phyloP scores from a whole-genome alignment of 148 eudicot genomes.

The Rhododendron henanense region DNA sequence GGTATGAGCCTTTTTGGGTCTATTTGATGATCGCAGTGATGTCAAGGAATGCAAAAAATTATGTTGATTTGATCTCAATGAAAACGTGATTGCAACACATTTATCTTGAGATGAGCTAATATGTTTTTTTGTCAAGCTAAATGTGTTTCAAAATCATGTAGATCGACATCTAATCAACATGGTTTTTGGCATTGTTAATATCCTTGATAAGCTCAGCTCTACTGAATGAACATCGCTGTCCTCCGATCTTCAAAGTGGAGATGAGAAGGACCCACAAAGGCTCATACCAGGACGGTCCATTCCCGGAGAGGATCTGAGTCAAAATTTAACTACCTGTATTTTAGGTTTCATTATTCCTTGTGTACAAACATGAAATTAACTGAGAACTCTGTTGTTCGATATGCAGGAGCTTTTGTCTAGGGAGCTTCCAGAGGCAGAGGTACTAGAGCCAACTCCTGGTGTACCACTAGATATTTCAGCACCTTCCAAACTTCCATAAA shows the following conservation, averaged over 20 bases:
- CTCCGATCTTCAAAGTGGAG: not conserved
- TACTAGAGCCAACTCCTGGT: conserved; percentile 77
- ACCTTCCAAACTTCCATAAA: conserved; percentile 3
- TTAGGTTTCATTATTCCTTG: not conserved
- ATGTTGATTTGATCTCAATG: not conserved
- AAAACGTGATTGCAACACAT: not conserved
- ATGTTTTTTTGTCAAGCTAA: not conserved
- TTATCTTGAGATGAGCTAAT: not conserved
- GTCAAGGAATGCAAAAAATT: not conserved
- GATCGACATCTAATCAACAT: not conserved
- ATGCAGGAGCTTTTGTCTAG: conserved; percentile 75
- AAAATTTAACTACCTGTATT: not conserved
- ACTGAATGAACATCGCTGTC: not conserved
- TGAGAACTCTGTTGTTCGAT: not conserved
- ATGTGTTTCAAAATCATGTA: not conserved
- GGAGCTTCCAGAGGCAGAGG: conserved; percentile 57
- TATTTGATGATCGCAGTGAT: not conserved
- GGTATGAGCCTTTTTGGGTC: not conserved
- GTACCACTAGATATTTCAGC: conserved; percentile 51
- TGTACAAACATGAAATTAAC: not conserved
- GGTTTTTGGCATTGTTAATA: not conserved
- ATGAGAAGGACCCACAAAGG: not conserved
- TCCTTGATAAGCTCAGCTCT: not conserved
- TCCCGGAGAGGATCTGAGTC: not conserved
- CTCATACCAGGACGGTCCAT: not conserved